phyloP scores from a whole-genome alignment of 1,284 basidiomycete genomes.

The Leucoagaricus sp. region DNA sequence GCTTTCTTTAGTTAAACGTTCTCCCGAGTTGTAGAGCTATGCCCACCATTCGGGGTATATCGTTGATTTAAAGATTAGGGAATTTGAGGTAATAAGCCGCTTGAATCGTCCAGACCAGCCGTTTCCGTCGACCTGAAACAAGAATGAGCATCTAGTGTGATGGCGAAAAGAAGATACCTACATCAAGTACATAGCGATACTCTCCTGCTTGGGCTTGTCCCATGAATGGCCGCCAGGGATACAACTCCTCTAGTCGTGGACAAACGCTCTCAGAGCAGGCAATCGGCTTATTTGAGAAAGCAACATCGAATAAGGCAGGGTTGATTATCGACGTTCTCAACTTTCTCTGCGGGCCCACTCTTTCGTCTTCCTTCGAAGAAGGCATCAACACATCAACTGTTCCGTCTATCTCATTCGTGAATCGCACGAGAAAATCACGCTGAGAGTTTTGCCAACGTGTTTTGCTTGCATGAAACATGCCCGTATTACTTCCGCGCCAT shows the following conservation, averaged over 20 bases:
- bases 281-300: constrained; percentile 52
- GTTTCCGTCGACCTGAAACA: constrained; percentile 51
- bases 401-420: constrained; percentile 34
- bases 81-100: constrained; percentile 60
- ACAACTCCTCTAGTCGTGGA: constrained; percentile 40
- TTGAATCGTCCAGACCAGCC: constrained; percentile 74
- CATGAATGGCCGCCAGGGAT: constrained; percentile 48
- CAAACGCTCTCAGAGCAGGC: constrained; percentile 47
- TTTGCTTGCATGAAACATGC: constrained; percentile 43
- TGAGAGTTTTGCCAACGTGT: constrained; percentile 39
- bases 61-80: constrained; percentile 63
- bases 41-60: constrained; percentile 63
- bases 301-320: constrained; percentile 46
- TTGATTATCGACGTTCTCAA: constrained; percentile 30
- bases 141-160: background rate
- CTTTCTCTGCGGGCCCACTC: constrained; percentile 23
- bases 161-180: constrained; percentile 27
- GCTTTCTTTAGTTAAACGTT: background rate
- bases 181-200: constrained; percentile 70
- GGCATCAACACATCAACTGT: constrained; percentile 32
- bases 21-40: background rate
- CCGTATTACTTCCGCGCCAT: constrained; percentile 72
- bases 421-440: constrained; percentile 35
- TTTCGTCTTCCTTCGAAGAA: constrained; percentile 23
- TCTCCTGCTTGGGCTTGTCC: constrained; percentile 47